phyloP scores from a whole-genome alignment of 768 basidiomycete species.

The Russula earlei region DNA sequence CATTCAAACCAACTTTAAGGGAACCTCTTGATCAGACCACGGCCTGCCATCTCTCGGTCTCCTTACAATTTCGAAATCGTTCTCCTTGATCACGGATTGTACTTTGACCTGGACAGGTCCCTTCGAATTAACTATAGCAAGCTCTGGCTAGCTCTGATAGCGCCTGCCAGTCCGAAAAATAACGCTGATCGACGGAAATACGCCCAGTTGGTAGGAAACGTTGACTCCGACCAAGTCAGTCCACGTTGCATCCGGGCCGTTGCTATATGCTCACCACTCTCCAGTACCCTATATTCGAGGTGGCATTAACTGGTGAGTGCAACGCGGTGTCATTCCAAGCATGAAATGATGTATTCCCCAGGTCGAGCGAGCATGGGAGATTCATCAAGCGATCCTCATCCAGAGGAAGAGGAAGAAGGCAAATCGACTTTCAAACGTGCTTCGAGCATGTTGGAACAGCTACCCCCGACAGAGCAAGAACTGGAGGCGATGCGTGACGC shows the following conservation, averaged over 20 bases:
- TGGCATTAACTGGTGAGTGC: conserved; percentile 70
- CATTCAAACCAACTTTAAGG: conserved; percentile 34
- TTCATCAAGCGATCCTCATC: conserved; percentile 38
- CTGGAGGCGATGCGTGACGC: conserved; percentile 75
- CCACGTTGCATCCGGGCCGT: neutral
- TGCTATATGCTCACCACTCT: neutral
- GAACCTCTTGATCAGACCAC: conserved; percentile 83
- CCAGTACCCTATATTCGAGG: conserved; percentile 90
- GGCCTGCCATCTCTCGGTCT: conserved; percentile 49
- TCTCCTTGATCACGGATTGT: conserved; percentile 86
- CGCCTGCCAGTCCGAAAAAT: conserved; percentile 54
- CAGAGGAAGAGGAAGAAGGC: conserved; percentile 26
- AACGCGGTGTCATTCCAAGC: neutral
- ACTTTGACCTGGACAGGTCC: conserved; percentile 79
- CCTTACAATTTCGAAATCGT: conserved; percentile 96
- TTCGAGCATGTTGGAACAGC: conserved; percentile 67
- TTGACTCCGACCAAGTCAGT: conserved; percentile 73
- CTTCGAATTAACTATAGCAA: conserved; percentile 78
- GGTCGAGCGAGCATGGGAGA: conserved; percentile 67
- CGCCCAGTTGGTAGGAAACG: conserved; percentile 85
- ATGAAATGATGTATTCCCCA: conserved; percentile 4
- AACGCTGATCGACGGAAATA: conserved; percentile 71
- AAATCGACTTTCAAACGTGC: conserved; percentile 44
- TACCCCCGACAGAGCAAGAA: conserved; percentile 65
- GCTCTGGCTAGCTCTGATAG: conserved; percentile 86